These are phyloP conservation scores for Saccharomyces hybrid DNA, from an alignment of 1,139 yeast genomes.

Conservation along the genomic window DNA sequence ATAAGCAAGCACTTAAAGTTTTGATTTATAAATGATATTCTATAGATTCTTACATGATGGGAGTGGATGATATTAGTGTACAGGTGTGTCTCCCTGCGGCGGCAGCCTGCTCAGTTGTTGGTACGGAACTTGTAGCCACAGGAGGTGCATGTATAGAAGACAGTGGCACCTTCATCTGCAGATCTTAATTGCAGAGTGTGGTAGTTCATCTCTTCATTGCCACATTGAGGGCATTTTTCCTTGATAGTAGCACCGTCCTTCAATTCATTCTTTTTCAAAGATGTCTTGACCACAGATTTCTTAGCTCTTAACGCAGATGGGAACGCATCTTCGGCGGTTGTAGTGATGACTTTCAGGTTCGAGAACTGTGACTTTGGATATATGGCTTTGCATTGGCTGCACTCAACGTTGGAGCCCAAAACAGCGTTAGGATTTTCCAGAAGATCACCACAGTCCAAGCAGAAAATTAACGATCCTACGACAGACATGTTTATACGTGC, in stretches of 20 bases:
- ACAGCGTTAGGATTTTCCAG: slow-evolving; percentile 52
- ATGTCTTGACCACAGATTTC: slow-evolving; percentile 83
- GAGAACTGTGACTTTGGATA: slow-evolving; percentile 52
- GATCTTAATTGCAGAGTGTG: slow-evolving; percentile 93
- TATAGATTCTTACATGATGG: neutral
- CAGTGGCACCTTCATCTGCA: slow-evolving; percentile 98
- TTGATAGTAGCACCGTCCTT: slow-evolving; percentile 94
- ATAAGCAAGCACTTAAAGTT: neutral
- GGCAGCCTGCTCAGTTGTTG: slow-evolving; percentile 42
- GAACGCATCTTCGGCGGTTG: slow-evolving; percentile 80
- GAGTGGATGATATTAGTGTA: neutral
- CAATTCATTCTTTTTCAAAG: slow-evolving; percentile 65
- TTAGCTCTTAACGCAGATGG: slow-evolving; percentile 78
- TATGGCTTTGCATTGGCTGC: slow-evolving; percentile 64
- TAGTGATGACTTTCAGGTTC: slow-evolving; percentile 77
- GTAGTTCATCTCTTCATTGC: slow-evolving; percentile 95
- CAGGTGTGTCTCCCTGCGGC: neutral
- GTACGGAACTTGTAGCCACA: slow-evolving; percentile 94
- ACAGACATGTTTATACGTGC: slow-evolving; percentile 56
- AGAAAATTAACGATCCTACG: slow-evolving; percentile 90
- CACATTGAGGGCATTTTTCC: slow-evolving; percentile 97
- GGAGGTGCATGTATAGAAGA: slow-evolving; percentile 86
- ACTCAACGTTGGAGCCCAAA: slow-evolving; percentile 46
- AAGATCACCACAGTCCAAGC: slow-evolving; percentile 88
- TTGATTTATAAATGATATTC: neutral